Evolutionary conservation across 2,329 filamentous ascomycete species (phyloP).

Genomic region (Ustulina deusta): DNA sequence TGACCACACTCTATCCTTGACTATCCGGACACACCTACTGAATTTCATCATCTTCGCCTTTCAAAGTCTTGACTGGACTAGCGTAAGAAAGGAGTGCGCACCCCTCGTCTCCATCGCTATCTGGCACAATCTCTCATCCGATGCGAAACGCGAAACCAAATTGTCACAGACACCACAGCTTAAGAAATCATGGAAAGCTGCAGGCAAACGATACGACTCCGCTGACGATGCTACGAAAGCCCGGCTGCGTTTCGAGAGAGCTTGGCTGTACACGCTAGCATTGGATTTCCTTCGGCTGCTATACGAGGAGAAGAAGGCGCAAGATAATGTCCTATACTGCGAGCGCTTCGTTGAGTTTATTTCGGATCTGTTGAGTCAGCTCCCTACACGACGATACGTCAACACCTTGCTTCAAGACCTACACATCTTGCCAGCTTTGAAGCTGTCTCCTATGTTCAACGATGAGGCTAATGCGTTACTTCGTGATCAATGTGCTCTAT

Average conservation of each 20-base stretch:
- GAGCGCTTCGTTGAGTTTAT: slow-evolving; percentile 94
- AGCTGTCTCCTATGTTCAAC: slow-evolving; percentile 81
- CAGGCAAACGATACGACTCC: slow-evolving; percentile 86
- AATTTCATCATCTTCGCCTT: slow-evolving; percentile 92
- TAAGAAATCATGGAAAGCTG: slow-evolving; percentile 90
- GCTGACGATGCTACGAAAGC: slow-evolving; percentile 84
- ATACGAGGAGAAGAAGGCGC: slow-evolving; percentile 66
- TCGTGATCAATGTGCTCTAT: slow-evolving; percentile 81
- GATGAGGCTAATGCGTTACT: slow-evolving; percentile 80
- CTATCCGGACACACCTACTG: slow-evolving; percentile 83
- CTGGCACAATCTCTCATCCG: slow-evolving; percentile 92
- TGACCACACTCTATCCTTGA: slow-evolving; percentile 73
- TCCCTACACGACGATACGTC: slow-evolving; percentile 93
- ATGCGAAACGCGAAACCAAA: slow-evolving; percentile 76
- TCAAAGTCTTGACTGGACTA: slow-evolving; percentile 88
- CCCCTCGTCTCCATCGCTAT: slow-evolving; percentile 93
- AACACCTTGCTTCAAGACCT: slow-evolving; percentile 89
- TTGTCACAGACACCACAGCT: slow-evolving; percentile 80
- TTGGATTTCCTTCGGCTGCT: slow-evolving; percentile 84
- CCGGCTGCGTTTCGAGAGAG: slow-evolving; percentile 87
- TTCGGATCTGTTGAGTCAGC: slow-evolving; percentile 89
- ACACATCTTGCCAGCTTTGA: slow-evolving; percentile 82
- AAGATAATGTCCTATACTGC: slow-evolving; percentile 81
- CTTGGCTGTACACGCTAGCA: slow-evolving; percentile 89
- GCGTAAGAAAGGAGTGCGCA: slow-evolving; percentile 96